Evolutionary conservation across 78 protist species (phyloP), one percentile per base, ranked within the genome.

Genomic region (Pigoraptor vietnamica): DNA sequence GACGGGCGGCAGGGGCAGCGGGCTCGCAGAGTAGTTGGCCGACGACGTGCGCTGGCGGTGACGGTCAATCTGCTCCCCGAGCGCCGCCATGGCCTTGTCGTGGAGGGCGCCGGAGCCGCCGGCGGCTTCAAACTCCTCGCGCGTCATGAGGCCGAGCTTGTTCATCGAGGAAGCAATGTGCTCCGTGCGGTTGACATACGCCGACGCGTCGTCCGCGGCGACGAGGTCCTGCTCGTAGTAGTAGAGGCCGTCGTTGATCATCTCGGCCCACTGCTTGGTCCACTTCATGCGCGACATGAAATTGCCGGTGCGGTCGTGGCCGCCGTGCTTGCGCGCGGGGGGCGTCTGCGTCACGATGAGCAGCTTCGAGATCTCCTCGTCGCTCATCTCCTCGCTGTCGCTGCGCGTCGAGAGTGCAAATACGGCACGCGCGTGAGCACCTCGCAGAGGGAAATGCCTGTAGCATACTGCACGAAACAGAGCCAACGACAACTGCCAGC

Each of bases 221-320:
- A 55, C 87, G n/a, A 94, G n/a, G 90, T 93, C 94, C 91, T 95
- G 97, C 86, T 95, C 95, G 86, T 94, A 95, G 89, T 90, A 91
- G 91, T 92, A 92, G 39, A 95, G 93, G 88, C 97, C 97, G 39
- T 93, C 94, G 89, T 95, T 95, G 90, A 95, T 94, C 37, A 89
- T 88, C 1, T 87, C 48, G 55, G 94, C 96, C 93, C 89, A 86
- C 34, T 91, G 88, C 83, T 83, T 23, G 24, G 90, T 39, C 38
- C 37, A 24, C 25, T 14, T 24, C 67, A 10, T n/a, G 35, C 37
- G 24, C 10, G 67, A 40, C 79, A 0, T 88, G 90, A 39, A 39
- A 1, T 21, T 39, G 90, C 21, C 2, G 32, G 67, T 81, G 14
- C 91, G 91, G 89, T 87, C 89, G 21, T 25, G 89, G 9, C 88